Base-by-base conservation (phyloP, 768 basidiomycete species). In the Porphyrellus cyaneotinctus region DNA sequence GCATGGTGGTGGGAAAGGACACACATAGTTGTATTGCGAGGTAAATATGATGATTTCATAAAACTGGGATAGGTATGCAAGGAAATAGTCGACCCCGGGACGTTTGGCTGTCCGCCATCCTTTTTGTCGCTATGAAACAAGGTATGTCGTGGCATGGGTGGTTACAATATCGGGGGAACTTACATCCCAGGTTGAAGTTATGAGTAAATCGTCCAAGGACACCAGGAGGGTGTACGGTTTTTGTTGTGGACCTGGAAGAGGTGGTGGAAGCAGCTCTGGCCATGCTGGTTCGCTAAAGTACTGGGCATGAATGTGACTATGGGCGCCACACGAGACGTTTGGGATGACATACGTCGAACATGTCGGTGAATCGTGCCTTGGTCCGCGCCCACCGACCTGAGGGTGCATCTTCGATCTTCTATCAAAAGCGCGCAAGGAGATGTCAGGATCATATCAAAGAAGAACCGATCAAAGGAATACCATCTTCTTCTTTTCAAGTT, bases 41-140 rank as follows among this genome's bases (percentile, higher is more conserved):
- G 95, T 98, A 74, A 98, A 99, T 49, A 99, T 77, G 31, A 98
- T 95, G 52, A 98, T 83, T 75, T 99, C 97, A 68, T 93, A 99
- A 75, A 98, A 99, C 65, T 97, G 95, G 0, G 93, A 91, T 43
- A 99, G 82, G 69, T 99, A 99, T 24, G 83, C 95, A 31, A 99
- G 78, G 81, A 99, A 99, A 73, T 99, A 98, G 66, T 99, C 97
- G 15, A 94, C 90, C 5, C 97, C 97, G 1, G 97, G 43, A 33
- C 97, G 20, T 73, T 98, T 99, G 6, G 95, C 95, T 4, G 95
- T 97, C 58, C 92, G 78, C 9, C 12, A 99, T 47, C 97, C 97
- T 62, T 91, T 79, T 72, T 91, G 82, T 49, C 95, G 84, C 93
- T 97, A 54, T 31, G 13, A 32, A 36, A 18, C n/a, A 39, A 6